Conservation (phyloP, 202 grass and related monocot genomes). For the Carex arenaria region DNA sequence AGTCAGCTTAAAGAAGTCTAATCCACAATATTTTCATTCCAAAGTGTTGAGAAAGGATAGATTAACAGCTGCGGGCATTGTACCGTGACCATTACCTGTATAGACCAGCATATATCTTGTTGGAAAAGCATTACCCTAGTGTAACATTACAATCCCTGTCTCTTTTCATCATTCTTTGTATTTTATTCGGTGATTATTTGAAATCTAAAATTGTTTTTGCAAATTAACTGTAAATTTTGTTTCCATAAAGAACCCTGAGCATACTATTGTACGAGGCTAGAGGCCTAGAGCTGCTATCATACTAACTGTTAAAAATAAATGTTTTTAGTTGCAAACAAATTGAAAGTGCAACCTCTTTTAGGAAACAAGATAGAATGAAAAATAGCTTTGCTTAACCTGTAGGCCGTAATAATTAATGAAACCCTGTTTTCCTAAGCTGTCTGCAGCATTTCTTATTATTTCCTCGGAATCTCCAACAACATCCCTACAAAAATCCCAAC, state of each 20-base stretch:
- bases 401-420: slow-evolving; percentile 98
- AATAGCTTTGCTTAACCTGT: slow-evolving; percentile 41
- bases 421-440: slow-evolving; percentile 71
- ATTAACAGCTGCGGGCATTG: neutral
- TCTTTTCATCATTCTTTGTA: neutral
- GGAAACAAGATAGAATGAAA: slow-evolving; percentile 12
- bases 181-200: neutral
- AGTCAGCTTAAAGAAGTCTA: neutral
- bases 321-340: neutral
- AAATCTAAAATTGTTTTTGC: neutral
- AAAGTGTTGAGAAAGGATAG: neutral
- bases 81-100: neutral
- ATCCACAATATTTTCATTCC: neutral
- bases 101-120: neutral
- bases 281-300: neutral
- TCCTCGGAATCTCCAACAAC: slow-evolving; percentile 75
- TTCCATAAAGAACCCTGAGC: neutral
- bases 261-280: neutral
- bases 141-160: neutral
- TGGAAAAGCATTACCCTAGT: neutral
- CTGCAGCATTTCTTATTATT: slow-evolving; percentile 60
- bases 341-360: neutral
- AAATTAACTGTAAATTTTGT: neutral
- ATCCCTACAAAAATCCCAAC: slow-evolving; percentile 44
- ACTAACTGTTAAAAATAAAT: neutral